phyloP scores from a whole-genome alignment of 495 filamentous ascomycete species.

The Pyrenula massariospora region DNA sequence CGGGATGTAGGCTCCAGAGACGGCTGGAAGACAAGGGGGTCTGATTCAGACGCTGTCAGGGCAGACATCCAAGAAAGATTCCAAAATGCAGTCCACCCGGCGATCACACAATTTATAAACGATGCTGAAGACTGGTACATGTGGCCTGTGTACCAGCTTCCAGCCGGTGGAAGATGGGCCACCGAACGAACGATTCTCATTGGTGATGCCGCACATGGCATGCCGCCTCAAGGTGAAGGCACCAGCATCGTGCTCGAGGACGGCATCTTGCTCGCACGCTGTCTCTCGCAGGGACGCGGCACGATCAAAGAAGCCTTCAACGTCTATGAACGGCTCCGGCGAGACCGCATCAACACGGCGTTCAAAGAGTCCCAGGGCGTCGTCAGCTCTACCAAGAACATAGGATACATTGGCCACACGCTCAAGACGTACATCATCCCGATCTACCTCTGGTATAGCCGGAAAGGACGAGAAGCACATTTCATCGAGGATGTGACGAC shows the following conservation, averaged over 20 bases:
- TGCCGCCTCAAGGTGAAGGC: conserved; percentile 51
- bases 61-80: conserved; percentile 34
- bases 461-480: neutral
- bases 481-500: neutral
- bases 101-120: conserved; percentile 36
- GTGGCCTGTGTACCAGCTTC: conserved; percentile 48
- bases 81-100: conserved; percentile 25
- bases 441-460: neutral
- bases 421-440: neutral
- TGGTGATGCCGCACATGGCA: conserved; percentile 49
- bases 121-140: conserved; percentile 41
- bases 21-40: conserved; percentile 32
- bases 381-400: neutral
- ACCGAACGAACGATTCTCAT: conserved; percentile 37
- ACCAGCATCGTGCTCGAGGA: conserved; percentile 52
- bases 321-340: conserved; percentile 38
- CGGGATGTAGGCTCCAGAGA: conserved; percentile 24
- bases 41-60: conserved; percentile 25
- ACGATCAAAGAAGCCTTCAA: conserved; percentile 30
- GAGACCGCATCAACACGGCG: conserved; percentile 34
- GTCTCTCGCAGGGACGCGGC: conserved; percentile 15
- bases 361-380: conserved; percentile 32
- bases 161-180: conserved; percentile 36
- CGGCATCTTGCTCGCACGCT: conserved; percentile 41
- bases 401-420: neutral